phyloP scores from a whole-genome alignment of 176 grass and related monocot species.

The Ananas comosus region DNA sequence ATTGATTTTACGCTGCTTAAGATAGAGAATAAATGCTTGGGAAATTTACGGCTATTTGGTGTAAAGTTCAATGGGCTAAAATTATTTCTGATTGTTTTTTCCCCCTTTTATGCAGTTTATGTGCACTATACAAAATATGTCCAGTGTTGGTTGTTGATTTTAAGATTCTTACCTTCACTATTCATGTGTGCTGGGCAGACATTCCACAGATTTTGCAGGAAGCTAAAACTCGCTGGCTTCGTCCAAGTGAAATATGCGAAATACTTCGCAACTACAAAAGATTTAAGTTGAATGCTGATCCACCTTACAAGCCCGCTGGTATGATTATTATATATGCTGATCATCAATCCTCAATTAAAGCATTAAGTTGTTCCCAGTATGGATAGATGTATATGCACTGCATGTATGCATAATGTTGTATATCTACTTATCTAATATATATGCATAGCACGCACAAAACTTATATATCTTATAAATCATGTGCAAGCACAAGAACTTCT shows the following conservation, averaged over 20 bases:
- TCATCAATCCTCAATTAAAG: too few species aligned
- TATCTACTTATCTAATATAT: neutral
- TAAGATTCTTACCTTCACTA: neutral
- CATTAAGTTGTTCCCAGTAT: neutral
- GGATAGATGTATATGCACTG: neutral
- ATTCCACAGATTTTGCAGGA: slow-evolving; percentile 35
- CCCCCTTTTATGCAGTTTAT: neutral
- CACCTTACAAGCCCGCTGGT: slow-evolving; percentile 37
- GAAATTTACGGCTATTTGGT: neutral
- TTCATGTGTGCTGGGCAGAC: slow-evolving; percentile 15
- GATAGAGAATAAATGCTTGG: neutral
- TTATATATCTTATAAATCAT: neutral
- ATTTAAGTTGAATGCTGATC: slow-evolving; percentile 34
- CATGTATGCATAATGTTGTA: neutral
- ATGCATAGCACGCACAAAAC: neutral
- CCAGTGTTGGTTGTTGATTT: neutral
- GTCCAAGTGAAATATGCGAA: slow-evolving; percentile 45
- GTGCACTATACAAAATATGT: neutral
- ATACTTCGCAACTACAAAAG: slow-evolving; percentile 35
- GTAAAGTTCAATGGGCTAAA: neutral
- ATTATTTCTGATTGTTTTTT: neutral
- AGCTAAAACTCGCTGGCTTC: slow-evolving; percentile 41
- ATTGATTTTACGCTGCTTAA: neutral
- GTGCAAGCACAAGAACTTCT: too few species aligned
- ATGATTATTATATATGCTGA: neutral